Evolutionary conservation across 176 grass and related monocot genomes (phyloP), one percentile per base, ranked within the genome.

Genomic region (Triticum timopheevii): DNA sequence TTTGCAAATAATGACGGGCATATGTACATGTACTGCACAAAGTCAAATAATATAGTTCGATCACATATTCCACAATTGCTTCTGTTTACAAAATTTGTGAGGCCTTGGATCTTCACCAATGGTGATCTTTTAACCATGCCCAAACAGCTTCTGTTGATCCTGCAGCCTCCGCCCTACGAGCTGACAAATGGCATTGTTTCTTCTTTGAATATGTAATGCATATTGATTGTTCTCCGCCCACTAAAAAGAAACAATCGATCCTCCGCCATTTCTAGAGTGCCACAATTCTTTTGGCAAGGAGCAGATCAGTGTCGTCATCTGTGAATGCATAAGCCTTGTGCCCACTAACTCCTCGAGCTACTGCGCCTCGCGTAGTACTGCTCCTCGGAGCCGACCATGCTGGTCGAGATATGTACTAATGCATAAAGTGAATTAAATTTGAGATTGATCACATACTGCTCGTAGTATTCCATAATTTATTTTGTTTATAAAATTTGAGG

Each of bases 1-100:
- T 76, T 77, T 83, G 54, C 58, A 66, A 87, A 83, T 83, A 79
- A 79, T 36, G 13, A 59, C 13, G 3, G 59, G 3, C 72, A 71
- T 71, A 58, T 83, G 34, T 82, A 80, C 10, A 84, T 84, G 77
- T 76, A 82, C n/a, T 80, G 74, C 61, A 83, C 59, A 58, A 58
- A 85, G 87, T 73, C 44, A 49, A 73, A 42, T 44, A 52, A 47
- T 19, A 9, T 3, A 75, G 42, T 19, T 50, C 0, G 0, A 17
- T 75, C 24, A 8, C 3, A 19, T 1, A 4, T 75, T 75, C 0
- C 42, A 75, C 30, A 15, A 13, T 75, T 75, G 7, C 1, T 50
- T 49, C 5, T 50, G 72, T 50, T 75, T 75, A 25, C 25, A 13
- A 28, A 69, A 30, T 19, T 50, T 50, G 7, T 19, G 13, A 30